Conservation (phyloP, 2,329 filamentous ascomycete species). For the Sclerotinia trifoliorum region DNA sequence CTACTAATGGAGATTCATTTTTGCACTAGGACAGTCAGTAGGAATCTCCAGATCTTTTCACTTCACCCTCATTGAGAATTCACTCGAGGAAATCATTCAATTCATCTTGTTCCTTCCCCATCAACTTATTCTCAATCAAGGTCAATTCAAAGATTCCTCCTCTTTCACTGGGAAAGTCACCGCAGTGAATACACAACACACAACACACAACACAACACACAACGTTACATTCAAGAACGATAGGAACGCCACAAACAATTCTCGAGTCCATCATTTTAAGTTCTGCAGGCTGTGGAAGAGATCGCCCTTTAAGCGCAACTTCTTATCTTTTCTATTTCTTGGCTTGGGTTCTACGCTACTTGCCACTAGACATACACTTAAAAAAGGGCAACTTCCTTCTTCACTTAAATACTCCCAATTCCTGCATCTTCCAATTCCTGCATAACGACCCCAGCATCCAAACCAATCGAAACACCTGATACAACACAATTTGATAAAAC, state of each 20-base stretch:
- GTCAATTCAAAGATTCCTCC: background rate
- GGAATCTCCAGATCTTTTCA: background rate
- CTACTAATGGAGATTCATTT: background rate
- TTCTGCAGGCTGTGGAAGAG: background rate
- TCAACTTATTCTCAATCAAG: background rate
- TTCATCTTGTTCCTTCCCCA: background rate
- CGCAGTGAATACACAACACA: background rate
- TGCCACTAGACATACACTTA: background rate
- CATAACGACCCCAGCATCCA: background rate
- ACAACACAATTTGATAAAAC: background rate
- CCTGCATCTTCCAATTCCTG: background rate
- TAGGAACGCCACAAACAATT: background rate
- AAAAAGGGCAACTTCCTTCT: background rate
- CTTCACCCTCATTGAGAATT: background rate
- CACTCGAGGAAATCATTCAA: background rate
- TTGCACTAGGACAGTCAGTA: background rate
- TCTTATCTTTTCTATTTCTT: background rate
- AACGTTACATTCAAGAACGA: background rate
- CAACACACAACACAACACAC: background rate
- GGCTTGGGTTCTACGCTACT: too few relatives aligned
- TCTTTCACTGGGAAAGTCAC: background rate
- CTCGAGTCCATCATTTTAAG: background rate
- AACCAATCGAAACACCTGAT: background rate
- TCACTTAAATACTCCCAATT: background rate
- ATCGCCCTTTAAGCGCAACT: background rate